Evolutionary conservation across 2,329 filamentous ascomycete genomes (phyloP), one percentile per base, ranked within the genome.

Genomic region (Tolypocladium album): DNA sequence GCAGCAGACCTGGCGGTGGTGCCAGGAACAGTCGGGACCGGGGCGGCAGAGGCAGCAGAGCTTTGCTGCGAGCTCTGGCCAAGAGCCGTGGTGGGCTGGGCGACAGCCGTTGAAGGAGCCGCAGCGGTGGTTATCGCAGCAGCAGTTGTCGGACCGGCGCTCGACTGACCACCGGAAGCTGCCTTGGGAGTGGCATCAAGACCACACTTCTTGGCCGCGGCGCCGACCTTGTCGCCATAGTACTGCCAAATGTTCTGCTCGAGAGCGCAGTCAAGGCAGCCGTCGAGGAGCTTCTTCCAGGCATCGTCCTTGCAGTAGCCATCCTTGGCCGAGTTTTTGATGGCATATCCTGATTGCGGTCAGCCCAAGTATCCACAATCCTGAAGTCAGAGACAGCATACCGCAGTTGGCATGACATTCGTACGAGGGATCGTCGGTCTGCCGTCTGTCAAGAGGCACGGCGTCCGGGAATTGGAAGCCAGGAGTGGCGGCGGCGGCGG

Each of bases 371-470:
- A 15, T 8, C 24, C 15, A 17, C 13, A 24, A 2, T 3, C 9
- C 38, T 8, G 1, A 11, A 4, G 24, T 12, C 47, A n/a, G 5
- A 8, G n/a, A 42, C 9, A 5, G 69, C 75, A 61, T 70, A 80
- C 79, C 79, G 70, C 79, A 82, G 67, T 76, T 76, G 64, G 76
- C 73, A 63, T 82, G 79, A 68, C 80, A 82, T 50, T 79, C 70
- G 65, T 76, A 80, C 8, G 69, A 62, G 6, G 77, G 72, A 2
- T 65, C 69, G 2, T 61, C 62, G 6, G 74, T 74, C 65, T 79
- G 77, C n/a, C 78, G 76, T 64, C 71, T 74, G 58, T 72, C 60
- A n/a, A 79, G 64, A n/a, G 67, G 67, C 39, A 72, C 68, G 20
- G 61, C 57, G 47, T 65, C 69, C 20, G 67, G 70, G 63, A 69